phyloP scores from a whole-genome alignment of 805 yeast genomes.

The Pichia deserticola region DNA sequence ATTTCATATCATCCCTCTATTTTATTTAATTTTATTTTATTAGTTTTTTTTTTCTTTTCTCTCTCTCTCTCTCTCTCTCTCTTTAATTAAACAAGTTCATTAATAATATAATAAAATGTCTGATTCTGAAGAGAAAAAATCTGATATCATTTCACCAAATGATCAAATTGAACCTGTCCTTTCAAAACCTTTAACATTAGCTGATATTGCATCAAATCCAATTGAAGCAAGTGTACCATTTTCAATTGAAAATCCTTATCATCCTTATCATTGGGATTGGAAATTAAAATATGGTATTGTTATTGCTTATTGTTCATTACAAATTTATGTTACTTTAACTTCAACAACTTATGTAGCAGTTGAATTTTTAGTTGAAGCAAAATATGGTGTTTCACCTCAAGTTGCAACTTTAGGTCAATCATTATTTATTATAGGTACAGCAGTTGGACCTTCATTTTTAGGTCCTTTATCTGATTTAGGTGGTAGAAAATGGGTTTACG shows the following conservation, averaged over 20 bases:
- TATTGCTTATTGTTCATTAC: constrained; percentile 23
- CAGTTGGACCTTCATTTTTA: constrained; percentile 30
- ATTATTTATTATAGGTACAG: constrained; percentile 30
- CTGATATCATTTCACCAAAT: constrained; percentile 11
- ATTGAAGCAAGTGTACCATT: constrained; percentile 24
- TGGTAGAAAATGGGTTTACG: constrained; percentile 33
- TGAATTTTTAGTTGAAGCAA: constrained; percentile 24
- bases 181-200: constrained; percentile 19
- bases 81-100: not conserved
- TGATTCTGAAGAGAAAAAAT: constrained; percentile 4
- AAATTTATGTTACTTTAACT: constrained; percentile 27
- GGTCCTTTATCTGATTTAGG: constrained; percentile 32
- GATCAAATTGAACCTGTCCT: constrained; percentile 11
- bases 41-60: not conserved
- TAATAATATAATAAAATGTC: not conserved
- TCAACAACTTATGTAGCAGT: constrained; percentile 29
- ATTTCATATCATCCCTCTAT: too few species aligned
- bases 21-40: too few species aligned
- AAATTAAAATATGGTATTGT: constrained; percentile 21
- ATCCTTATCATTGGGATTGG: constrained; percentile 27
- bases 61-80: not conserved
- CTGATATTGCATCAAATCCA: constrained; percentile 21
- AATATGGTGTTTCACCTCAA: constrained; percentile 22
- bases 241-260: constrained; percentile 24
- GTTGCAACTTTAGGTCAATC: constrained; percentile 31